These are phyloP conservation scores for Suillus variegatus DNA, from an alignment of 768 basidiomycete species.

Conservation along the genomic window DNA sequence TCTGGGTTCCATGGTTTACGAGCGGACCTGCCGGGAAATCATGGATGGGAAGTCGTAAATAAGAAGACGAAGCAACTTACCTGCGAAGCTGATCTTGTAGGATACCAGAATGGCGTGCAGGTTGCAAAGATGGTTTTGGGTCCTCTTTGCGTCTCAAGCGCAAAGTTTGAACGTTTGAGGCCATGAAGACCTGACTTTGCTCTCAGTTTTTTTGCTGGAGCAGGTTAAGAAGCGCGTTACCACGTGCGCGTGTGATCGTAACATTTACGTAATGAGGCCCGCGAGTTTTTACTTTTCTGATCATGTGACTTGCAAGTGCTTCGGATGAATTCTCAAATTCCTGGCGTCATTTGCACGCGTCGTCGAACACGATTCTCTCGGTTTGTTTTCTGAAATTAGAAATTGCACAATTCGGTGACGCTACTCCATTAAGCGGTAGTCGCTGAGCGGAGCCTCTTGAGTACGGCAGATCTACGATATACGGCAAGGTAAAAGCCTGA, in stretches of 20 bases:
- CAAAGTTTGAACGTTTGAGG: constrained; percentile 48
- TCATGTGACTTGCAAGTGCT: neutral
- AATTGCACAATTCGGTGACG: neutral
- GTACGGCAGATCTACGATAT: neutral
- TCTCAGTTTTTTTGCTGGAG: neutral
- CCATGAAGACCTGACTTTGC: constrained; percentile 34
- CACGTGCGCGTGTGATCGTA: neutral
- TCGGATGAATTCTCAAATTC: neutral
- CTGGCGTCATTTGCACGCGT: neutral
- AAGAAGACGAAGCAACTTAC: constrained; percentile 33
- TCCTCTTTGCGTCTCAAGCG: constrained; percentile 49
- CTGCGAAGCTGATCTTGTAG: constrained; percentile 81
- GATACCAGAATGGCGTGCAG: constrained; percentile 61
- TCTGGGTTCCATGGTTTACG: constrained; percentile 84
- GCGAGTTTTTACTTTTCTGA: neutral
- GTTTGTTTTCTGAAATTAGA: constrained; percentile 3
- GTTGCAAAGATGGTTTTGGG: constrained; percentile 25
- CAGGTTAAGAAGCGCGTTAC: neutral
- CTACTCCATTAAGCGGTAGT: neutral
- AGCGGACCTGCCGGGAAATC: constrained; percentile 42
- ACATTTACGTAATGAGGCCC: neutral
- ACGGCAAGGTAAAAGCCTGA: neutral
- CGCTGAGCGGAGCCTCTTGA: neutral
- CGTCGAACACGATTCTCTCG: neutral
- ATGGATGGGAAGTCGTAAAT: constrained; percentile 14